Evolutionary conservation across 2,329 filamentous ascomycete genomes (phyloP).

Genomic region (Pseudogymnoascus sp.): DNA sequence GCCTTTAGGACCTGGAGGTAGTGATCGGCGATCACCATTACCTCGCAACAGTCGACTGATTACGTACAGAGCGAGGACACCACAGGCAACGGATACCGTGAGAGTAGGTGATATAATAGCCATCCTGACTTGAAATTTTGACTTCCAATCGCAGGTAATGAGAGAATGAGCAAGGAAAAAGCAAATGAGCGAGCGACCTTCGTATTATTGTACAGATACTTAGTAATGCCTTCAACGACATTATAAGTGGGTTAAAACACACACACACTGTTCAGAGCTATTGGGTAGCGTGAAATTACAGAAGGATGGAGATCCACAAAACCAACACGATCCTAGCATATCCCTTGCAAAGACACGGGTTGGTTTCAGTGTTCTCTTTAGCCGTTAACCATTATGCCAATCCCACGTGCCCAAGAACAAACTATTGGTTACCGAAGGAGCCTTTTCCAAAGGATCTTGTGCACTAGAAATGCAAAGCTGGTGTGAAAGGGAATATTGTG

Average conservation of each 20-base stretch:
- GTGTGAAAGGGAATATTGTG: not conserved
- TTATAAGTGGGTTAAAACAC: not conserved
- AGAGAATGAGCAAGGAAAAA: conserved; percentile 8
- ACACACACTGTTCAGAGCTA: not conserved
- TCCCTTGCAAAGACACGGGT: not conserved
- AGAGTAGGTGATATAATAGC: not conserved
- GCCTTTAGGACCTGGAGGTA: conserved; percentile 18
- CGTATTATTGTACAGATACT: not conserved
- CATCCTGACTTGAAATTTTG: not conserved
- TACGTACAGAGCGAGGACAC: conserved; percentile 12
- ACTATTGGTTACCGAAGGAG: not conserved
- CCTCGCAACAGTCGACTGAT: conserved; percentile 13
- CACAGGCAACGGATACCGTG: conserved; percentile 10
- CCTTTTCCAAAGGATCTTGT: not conserved
- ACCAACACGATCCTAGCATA: not conserved
- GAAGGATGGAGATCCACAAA: not conserved
- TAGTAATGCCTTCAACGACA: not conserved
- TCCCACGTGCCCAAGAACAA: not conserved
- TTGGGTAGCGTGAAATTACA: not conserved
- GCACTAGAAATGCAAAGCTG: not conserved
- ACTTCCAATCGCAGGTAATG: not conserved
- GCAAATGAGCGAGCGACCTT: conserved; percentile 7
- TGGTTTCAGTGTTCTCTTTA: not conserved
- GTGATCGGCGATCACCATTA: conserved; percentile 3
- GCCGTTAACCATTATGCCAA: not conserved